Evolutionary conservation across 2,329 filamentous ascomycete genomes (phyloP).

Genomic region (Penicillium sp.): DNA sequence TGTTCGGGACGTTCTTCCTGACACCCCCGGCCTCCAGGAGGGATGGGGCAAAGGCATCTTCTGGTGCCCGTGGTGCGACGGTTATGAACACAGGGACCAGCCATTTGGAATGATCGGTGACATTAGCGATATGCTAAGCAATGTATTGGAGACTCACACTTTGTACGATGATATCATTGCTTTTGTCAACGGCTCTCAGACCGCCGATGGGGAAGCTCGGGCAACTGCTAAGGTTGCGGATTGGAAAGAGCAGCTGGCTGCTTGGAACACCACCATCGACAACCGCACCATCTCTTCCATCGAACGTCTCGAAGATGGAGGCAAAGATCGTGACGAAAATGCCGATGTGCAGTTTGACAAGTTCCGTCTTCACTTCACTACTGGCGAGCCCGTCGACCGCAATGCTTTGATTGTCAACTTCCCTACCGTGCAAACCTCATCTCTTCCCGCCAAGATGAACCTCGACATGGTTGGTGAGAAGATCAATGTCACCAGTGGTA

Average conservation of each 20-base stretch:
- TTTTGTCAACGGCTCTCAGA: constrained; percentile 61
- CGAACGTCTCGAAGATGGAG: constrained; percentile 45
- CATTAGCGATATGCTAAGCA: constrained; percentile 46
- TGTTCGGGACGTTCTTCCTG: constrained; percentile 55
- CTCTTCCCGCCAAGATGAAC: constrained; percentile 50
- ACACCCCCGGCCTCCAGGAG: constrained; percentile 55
- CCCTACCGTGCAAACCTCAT: constrained; percentile 49
- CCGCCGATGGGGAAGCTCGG: constrained; percentile 40
- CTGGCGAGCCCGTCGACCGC: constrained; percentile 48
- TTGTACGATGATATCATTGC: constrained; percentile 57
- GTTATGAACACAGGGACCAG: constrained; percentile 61
- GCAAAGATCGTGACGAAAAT: constrained; percentile 27
- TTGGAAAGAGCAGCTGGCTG: constrained; percentile 52
- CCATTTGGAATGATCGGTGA: constrained; percentile 54
- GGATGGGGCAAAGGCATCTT: constrained; percentile 61
- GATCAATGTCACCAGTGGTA: constrained; percentile 46
- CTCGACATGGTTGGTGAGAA: constrained; percentile 48
- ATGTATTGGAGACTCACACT: constrained; percentile 54
- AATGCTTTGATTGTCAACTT: constrained; percentile 56
- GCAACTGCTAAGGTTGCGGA: constrained; percentile 45
- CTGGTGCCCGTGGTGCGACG: constrained; percentile 67
- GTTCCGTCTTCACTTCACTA: constrained; percentile 55
- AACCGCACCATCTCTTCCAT: constrained; percentile 56
- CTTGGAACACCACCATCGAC: constrained; percentile 55
- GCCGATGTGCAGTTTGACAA: constrained; percentile 50